Evolutionary conservation across 305 asterid species (phyloP), one percentile per base, ranked within the genome.

Genomic region (Fraxinus dipetala): DNA sequence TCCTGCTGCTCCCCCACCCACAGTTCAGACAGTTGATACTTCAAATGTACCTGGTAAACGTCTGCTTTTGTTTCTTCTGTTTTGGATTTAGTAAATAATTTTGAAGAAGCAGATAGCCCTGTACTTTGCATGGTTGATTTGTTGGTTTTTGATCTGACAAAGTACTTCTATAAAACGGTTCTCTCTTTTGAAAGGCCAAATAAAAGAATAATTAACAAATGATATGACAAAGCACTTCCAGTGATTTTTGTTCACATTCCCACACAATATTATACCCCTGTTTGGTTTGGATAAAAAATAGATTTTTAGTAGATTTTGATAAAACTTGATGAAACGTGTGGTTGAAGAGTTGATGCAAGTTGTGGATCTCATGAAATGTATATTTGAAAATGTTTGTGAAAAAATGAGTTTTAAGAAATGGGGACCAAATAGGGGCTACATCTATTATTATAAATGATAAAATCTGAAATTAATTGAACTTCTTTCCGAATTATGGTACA

Each of bases 1-100:
- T 84, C 95, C 97, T 79, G 86, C 98, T 83, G 92, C 98, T 79
- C 97, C 99, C 20, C 98, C 98, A 65, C 97, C 99, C 76, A 94
- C 98, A 38, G 94, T 96, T 81, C 98, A 94, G 93, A 96, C 99
- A 8, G 98, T 91, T 86, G 98, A 93, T 88, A 93, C 96, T 36
- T 92, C 99, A 4, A 94, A 91, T 86, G 99, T 96, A 45, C 98
- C 99, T 82, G 98, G 99, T 95, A 91, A 77, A 35, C 72, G 69
- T 30, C 70, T 45, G 72, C 76, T 65, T 81, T 84, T 10, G 16
- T 76, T 70, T 81, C 34, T 34, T 48, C 76, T 77, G 77, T 54
- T 54, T 28, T 43, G 79, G 79, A 74, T 32, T 73, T 24, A 34
- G 51, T 32, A 56, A 35, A 31, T 6, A 36, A 22, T 59, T 81